Conservation (phyloP, 768 basidiomycete species). For the Xerocomellus amylosporus region DNA sequence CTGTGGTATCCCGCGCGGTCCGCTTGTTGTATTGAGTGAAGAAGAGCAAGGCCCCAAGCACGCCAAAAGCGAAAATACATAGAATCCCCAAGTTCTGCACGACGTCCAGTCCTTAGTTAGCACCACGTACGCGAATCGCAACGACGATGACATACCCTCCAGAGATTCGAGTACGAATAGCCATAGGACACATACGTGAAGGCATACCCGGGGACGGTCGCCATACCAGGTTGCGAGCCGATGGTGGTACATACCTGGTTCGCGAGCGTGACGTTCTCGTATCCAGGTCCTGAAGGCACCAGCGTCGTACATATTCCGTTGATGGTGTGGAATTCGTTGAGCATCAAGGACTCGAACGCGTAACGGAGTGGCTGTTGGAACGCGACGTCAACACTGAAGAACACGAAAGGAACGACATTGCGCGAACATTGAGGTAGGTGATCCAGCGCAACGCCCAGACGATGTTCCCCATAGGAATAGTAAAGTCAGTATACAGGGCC, state of each 20-base stretch:
- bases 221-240: constrained; percentile 40
- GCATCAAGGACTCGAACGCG: constrained; percentile 31
- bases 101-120: background rate
- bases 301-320: constrained; percentile 36
- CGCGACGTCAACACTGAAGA: constrained; percentile 31
- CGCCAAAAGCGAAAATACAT: constrained; percentile 41
- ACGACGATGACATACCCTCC: constrained; percentile 35
- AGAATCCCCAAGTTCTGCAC: constrained; percentile 43
- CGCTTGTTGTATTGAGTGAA: constrained; percentile 35
- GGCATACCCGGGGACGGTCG: constrained; percentile 39
- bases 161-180: constrained; percentile 29
- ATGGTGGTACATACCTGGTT: constrained; percentile 45
- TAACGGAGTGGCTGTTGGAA: constrained; percentile 32
- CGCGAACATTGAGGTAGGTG: constrained; percentile 21
- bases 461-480: constrained; percentile 23
- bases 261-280: constrained; percentile 29
- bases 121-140: background rate
- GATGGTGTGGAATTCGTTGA: constrained; percentile 48
- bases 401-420: constrained; percentile 35
- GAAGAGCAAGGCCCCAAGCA: constrained; percentile 36
- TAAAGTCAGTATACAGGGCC: constrained; percentile 44
- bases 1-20: constrained; percentile 30
- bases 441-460: constrained; percentile 18
- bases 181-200: constrained; percentile 37
- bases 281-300: constrained; percentile 34